phyloP scores from a whole-genome alignment of 371 early-diverging fungal species.

The Circinella umbellata region DNA sequence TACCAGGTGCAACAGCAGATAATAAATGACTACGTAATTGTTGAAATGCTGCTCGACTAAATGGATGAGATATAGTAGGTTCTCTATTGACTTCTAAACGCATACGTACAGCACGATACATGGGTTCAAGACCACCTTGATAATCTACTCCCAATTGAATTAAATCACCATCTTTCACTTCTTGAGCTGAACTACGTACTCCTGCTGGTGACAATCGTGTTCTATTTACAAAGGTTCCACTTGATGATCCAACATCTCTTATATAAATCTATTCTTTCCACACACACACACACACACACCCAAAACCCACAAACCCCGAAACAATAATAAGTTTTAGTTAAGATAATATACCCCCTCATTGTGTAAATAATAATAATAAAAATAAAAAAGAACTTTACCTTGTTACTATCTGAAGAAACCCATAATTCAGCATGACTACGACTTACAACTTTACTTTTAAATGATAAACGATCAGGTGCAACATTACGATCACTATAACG shows the following conservation, averaged over 20 bases:
- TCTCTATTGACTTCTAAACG: slow-evolving; percentile 80
- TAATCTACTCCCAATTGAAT: slow-evolving; percentile 91
- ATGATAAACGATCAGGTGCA: slow-evolving; percentile 73
- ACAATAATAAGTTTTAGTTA: neutral
- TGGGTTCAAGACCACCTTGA: slow-evolving; percentile 83
- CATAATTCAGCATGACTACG: slow-evolving; percentile 94
- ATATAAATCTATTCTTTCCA: slow-evolving; percentile 65
- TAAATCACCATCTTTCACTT: slow-evolving; percentile 83
- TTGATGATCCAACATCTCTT: slow-evolving; percentile 84
- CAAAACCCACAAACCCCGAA: neutral
- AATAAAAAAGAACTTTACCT: slow-evolving; percentile 63
- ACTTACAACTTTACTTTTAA: slow-evolving; percentile 94
- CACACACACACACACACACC: too few relatives aligned
- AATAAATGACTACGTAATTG: slow-evolving; percentile 29
- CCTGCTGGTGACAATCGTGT: slow-evolving; percentile 79
- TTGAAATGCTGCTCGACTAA: slow-evolving; percentile 31
- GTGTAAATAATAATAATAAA: too few relatives aligned
- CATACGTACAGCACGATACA: slow-evolving; percentile 83
- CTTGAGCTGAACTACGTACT: slow-evolving; percentile 73
- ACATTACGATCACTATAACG: slow-evolving; percentile 79
- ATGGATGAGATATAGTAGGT: slow-evolving; percentile 17
- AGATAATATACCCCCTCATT: neutral
- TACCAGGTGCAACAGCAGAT: slow-evolving; percentile 9
- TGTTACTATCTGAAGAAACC: slow-evolving; percentile 66
- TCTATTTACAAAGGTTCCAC: slow-evolving; percentile 91